phyloP scores from a whole-genome alignment of 2,329 filamentous ascomycete genomes.

The Ramichloridium luteum region DNA sequence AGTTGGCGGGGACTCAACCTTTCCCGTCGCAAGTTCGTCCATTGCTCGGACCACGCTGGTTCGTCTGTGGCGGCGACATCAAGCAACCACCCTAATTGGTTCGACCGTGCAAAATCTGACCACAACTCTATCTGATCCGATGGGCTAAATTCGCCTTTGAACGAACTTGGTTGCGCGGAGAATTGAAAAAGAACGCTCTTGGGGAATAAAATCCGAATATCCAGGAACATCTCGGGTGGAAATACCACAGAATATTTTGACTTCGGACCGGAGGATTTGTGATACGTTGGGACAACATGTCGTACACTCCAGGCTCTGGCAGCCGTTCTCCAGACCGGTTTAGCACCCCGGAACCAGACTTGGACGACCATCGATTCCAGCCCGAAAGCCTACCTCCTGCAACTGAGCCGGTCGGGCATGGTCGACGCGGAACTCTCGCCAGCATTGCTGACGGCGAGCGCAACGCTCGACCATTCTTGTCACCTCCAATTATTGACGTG shows the following conservation, averaged over 20 bases:
- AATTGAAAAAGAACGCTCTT: background rate
- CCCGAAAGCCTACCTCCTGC: slow-evolving; percentile 46
- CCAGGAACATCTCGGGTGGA: no score
- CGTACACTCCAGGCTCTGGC: slow-evolving; percentile 54
- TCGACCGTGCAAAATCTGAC: slow-evolving; percentile 18
- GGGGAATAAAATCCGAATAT: no score
- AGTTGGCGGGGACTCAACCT: slow-evolving; percentile 80
- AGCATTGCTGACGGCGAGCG: slow-evolving; percentile 42
- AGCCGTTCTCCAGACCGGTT: slow-evolving; percentile 44
- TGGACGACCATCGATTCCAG: slow-evolving; percentile 78
- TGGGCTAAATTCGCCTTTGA: slow-evolving; percentile 18
- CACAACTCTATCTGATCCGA: slow-evolving; percentile 12
- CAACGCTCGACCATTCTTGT: slow-evolving; percentile 34
- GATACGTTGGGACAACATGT: slow-evolving; percentile 24
- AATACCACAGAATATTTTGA: no score
- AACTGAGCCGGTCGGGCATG: slow-evolving; percentile 28
- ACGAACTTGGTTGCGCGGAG: slow-evolving; percentile 1
- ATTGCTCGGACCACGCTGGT: slow-evolving; percentile 88
- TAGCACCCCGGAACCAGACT: slow-evolving; percentile 61
- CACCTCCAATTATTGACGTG: slow-evolving; percentile 29
- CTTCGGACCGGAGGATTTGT: no score
- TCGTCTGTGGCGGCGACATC: slow-evolving; percentile 81
- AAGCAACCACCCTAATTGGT: slow-evolving; percentile 93
- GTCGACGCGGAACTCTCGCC: slow-evolving; percentile 60
- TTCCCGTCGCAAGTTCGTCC: slow-evolving; percentile 65